Conservation (phyloP, 1,284 basidiomycete genomes). For the Ganoderma boninense region DNA sequence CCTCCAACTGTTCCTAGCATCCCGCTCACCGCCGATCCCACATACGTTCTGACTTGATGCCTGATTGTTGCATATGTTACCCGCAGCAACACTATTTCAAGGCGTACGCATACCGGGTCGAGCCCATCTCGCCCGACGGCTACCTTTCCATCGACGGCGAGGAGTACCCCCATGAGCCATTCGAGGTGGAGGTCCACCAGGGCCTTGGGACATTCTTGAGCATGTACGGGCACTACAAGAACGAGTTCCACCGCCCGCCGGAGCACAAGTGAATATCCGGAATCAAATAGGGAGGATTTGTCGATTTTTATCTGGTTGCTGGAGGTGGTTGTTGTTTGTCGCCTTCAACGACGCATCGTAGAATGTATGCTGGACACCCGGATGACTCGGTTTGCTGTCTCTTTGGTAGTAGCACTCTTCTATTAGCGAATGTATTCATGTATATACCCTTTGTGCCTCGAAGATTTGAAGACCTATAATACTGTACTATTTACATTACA, state of each 20-base stretch:
- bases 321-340: neutral
- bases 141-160: conserved; percentile 86
- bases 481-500: neutral
- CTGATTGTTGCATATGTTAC: neutral
- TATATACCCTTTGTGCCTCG: conserved; percentile 13
- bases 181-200: conserved; percentile 85
- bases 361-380: neutral
- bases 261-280: conserved; percentile 2
- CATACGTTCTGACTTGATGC: neutral
- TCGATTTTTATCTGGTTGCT: neutral
- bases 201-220: conserved; percentile 77
- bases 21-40: neutral
- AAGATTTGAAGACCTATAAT: neutral
- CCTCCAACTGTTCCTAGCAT: conserved; percentile 5
- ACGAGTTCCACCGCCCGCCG: conserved; percentile 50
- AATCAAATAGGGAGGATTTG: neutral
- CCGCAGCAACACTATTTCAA: conserved; percentile 83
- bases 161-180: conserved; percentile 79
- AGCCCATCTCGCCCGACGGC: conserved; percentile 65
- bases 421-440: neutral
- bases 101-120: conserved; percentile 78
- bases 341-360: neutral
- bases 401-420: neutral
- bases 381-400: neutral
- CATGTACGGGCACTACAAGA: conserved; percentile 71